Conservation (phyloP, 1,284 basidiomycete species). For the Sanghuangporus baumii region DNA sequence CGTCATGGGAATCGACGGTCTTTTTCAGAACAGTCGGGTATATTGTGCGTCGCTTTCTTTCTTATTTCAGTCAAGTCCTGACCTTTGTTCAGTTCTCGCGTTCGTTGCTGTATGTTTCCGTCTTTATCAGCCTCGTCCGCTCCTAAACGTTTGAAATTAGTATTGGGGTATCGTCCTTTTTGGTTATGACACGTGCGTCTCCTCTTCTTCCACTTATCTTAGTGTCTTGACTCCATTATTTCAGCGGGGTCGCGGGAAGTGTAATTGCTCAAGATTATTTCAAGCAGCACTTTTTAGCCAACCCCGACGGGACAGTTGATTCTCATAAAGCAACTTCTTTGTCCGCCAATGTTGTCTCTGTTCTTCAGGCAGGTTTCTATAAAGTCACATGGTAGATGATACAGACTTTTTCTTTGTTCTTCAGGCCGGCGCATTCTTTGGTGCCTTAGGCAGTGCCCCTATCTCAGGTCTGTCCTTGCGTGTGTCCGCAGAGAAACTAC, state of each 20-base stretch:
- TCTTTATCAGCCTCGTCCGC: background rate
- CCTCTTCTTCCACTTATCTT: too few species aligned
- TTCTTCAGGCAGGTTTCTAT: slow-evolving; percentile 61
- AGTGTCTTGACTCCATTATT: background rate
- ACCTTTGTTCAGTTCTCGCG: slow-evolving; percentile 47
- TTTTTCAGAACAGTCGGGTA: slow-evolving; percentile 51
- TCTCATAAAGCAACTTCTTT: slow-evolving; percentile 38
- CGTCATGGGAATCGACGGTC: background rate
- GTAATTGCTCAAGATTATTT: slow-evolving; percentile 62
- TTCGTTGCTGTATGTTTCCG: slow-evolving; percentile 39
- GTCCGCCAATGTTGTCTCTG: slow-evolving; percentile 64
- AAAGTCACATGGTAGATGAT: background rate
- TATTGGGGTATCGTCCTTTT: slow-evolving; percentile 79
- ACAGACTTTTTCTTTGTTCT: slow-evolving; percentile 39
- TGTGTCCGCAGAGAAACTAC: background rate
- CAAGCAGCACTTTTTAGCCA: slow-evolving; percentile 50
- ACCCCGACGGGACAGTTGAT: slow-evolving; percentile 33
- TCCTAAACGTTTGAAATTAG: background rate
- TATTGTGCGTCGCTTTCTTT: slow-evolving; percentile 41
- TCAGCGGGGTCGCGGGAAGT: slow-evolving; percentile 54
- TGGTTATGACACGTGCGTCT: slow-evolving; percentile 65
- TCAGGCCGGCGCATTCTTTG: slow-evolving; percentile 78
- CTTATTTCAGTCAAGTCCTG: background rate
- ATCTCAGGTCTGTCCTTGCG: slow-evolving; percentile 42
- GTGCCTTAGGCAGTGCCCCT: slow-evolving; percentile 60